phyloP scores from a whole-genome alignment of 106 monocot species.

The Dioscorea dumetorum region DNA sequence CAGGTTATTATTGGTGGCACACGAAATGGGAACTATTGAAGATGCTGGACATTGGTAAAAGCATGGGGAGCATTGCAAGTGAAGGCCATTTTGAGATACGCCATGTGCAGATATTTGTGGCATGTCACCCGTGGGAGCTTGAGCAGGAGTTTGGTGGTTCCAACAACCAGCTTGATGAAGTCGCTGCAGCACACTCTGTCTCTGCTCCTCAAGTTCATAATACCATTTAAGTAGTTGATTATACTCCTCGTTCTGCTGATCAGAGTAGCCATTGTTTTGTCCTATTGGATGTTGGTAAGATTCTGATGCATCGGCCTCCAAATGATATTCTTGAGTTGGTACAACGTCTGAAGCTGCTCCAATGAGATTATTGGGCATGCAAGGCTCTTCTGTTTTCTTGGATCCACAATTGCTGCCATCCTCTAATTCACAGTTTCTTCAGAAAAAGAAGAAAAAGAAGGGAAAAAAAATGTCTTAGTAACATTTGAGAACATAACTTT shows the following conservation, averaged over 20 bases:
- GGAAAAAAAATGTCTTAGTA: too few relatives aligned
- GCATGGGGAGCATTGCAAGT: conserved; percentile 19
- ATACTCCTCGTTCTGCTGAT: conserved; percentile 27
- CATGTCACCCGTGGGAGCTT: conserved; percentile 6
- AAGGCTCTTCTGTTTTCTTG: conserved; percentile 6
- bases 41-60: conserved; percentile 17
- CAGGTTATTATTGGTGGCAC: conserved; percentile 2
- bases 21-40: conserved; percentile 10
- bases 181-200: conserved; percentile 44
- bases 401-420: not conserved
- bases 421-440: conserved; percentile 20
- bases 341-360: conserved; percentile 11
- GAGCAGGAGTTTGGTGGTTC: conserved; percentile 26
- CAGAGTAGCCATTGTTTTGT: conserved; percentile 10
- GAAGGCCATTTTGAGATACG: conserved; percentile 9
- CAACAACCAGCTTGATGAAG: conserved; percentile 45
- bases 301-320: conserved; percentile 8
- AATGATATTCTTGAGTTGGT: conserved; percentile 17
- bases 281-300: conserved; percentile 8
- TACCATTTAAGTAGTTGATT: conserved; percentile 44
- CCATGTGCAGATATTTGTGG: conserved; percentile 15
- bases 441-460: not conserved
- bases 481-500: too few relatives aligned
- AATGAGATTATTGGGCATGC: not conserved
- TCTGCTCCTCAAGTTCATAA: conserved; percentile 67